Base-by-base conservation (phyloP, 1,139 yeast species). In the Nakaseomyces delphensis region DNA sequence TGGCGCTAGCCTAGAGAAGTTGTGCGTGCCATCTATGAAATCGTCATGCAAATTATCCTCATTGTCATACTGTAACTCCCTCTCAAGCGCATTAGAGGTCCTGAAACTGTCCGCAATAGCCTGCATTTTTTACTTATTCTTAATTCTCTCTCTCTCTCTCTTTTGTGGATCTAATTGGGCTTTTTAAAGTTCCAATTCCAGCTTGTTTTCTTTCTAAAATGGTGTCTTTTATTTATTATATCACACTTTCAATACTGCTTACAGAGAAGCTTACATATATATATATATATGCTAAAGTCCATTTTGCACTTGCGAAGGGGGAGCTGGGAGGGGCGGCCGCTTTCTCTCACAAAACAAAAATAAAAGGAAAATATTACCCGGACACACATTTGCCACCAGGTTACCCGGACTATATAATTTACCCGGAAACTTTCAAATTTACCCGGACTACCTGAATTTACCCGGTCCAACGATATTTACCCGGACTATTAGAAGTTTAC, bases 1-100 rank as follows among this genome's bases (percentile, higher is more conserved):
- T 29, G 95, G 95, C 1, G 89, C 66, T 43, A 67, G 46, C 21
- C 56, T 49, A 35, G 56, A 50, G 55, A 59, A 50, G 48, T 46
- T 52, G 38, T 59, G 40, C 46, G 45, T 55, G 9, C 64, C 60
- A 16, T 48, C 52, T 30, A 65, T 49, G 40, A 62, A 64, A 45
- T 66, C 70, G 39, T 60, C 64, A 40, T 62, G 59, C 39, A 68
- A 46, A 37, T 60, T 62, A 18, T 66, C 65, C 16, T 56, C 55
- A 37, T 57, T 45, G 38, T 54, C 59, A 36, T 58, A 56, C 37
- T 53, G 53, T 32, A 57, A 39, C 43, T 55, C 60, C 39, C 45
- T 47, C 2, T 53, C 48, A 27, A 58, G 45, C 13, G 55, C 48
- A 43, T 42, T 55, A 9, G 45, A 21, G 15, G 48, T 45, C 4